These are phyloP conservation scores for Cercospora sp. DNA, from an alignment of 2,329 filamentous ascomycete genomes.

Conservation along the genomic window DNA sequence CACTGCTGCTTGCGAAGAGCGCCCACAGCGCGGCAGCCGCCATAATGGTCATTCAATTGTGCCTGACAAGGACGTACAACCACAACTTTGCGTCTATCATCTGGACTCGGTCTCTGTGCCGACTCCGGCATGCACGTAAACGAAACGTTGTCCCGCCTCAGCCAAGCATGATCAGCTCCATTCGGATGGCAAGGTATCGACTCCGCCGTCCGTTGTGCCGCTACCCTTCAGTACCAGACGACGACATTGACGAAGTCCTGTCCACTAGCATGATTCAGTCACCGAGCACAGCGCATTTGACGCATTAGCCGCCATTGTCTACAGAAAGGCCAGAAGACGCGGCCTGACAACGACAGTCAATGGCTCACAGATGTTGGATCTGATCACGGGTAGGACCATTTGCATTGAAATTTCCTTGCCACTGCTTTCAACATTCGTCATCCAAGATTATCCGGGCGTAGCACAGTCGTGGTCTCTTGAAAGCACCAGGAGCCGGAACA, in stretches of 20 bases:
- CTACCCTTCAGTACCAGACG: background rate
- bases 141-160: background rate
- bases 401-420: background rate
- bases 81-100: background rate
- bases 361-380: background rate
- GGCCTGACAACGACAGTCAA: background rate
- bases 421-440: no score
- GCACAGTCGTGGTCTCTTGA: background rate
- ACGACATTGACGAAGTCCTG: background rate
- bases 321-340: background rate
- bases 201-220: background rate
- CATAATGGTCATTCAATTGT: background rate
- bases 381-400: background rate
- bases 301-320: background rate
- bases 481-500: background rate
- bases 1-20: background rate
- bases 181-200: background rate
- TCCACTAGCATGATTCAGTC: background rate
- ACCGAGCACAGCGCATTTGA: background rate
- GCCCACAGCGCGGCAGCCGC: background rate
- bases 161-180: background rate
- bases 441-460: no score
- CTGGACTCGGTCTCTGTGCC: background rate
- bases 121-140: background rate
- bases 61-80: background rate